These are phyloP conservation scores for Pterula multifida DNA, from an alignment of 1,284 basidiomycete genomes.

Conservation along the genomic window DNA sequence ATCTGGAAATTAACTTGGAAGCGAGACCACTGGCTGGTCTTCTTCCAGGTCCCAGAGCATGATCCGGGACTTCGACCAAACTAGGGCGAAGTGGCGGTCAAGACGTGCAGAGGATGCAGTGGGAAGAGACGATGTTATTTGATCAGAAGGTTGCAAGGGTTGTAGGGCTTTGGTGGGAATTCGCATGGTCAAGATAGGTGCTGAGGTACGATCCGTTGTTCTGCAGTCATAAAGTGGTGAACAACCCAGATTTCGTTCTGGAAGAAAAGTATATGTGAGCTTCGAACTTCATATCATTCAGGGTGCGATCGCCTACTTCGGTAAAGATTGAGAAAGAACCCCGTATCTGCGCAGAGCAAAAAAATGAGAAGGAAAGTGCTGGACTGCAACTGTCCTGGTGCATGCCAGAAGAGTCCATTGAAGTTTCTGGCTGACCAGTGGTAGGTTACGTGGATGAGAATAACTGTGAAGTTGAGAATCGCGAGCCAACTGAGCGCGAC, in stretches of 20 bases:
- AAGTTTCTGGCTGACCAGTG: neutral
- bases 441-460: neutral
- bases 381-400: neutral
- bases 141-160: neutral
- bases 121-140: neutral
- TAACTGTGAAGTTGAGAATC: neutral
- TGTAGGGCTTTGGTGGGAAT: neutral
- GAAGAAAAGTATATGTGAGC: neutral
- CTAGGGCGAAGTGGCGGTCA: neutral
- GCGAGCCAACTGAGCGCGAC: neutral
- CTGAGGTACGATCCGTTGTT: neutral
- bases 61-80: neutral
- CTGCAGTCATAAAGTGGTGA: neutral
- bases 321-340: neutral
- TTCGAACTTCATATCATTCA: neutral
- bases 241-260: neutral
- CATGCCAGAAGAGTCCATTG: neutral
- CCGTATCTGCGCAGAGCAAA: neutral
- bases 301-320: neutral
- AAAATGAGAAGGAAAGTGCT: neutral
- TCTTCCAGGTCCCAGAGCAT: neutral
- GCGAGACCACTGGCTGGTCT: neutral
- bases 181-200: neutral
- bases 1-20: no score
- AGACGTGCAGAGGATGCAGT: neutral